Percentiles rank a stretch among this genome's conserved stretches.
These are phyloP conservation scores for Cicer pinnatifidum DNA, from an alignment of 306 rosid species.

Conservation along the genomic window DNA sequence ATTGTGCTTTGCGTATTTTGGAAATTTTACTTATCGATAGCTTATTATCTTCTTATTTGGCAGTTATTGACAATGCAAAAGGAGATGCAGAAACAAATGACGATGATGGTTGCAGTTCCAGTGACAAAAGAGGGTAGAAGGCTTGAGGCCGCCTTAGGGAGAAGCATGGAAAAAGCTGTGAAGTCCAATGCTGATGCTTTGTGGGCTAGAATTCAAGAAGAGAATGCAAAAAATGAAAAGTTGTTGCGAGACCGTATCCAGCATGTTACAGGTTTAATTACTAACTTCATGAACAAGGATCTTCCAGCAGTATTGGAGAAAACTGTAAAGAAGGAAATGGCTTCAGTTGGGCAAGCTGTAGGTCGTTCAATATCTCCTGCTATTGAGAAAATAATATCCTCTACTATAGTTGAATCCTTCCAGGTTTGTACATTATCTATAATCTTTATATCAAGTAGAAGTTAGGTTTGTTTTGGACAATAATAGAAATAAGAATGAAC, in stretches of 20 bases:
- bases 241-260: conserved; percentile 68
- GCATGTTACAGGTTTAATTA: conserved; percentile 59
- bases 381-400: conserved; percentile 82
- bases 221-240: conserved; percentile 82
- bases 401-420: conserved; percentile 76
- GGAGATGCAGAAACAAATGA: conserved; percentile 91
- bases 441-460: conserved; percentile 21
- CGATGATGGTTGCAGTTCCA: conserved; percentile 71
- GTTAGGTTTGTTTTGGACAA: neutral
- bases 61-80: conserved; percentile 83
- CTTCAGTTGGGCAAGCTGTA: conserved; percentile 77
- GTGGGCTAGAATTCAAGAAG: conserved; percentile 94
- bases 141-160: conserved; percentile 80
- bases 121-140: conserved; percentile 90
- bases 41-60: conserved; percentile 23
- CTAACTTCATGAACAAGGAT: conserved; percentile 78
- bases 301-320: conserved; percentile 77
- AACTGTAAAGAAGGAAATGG: conserved; percentile 85
- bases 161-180: conserved; percentile 77
- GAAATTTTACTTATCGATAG: conserved; percentile 34
- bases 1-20: conserved; percentile 29
- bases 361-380: conserved; percentile 76
- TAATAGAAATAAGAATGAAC: conserved; percentile 30
- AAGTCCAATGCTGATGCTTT: conserved; percentile 79
- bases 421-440: conserved; percentile 66